Percentiles rank a stretch among this genome's conserved stretches.
phyloP scores from a whole-genome alignment of 352 stramenopile species.

The Globisporangium middletonii region DNA sequence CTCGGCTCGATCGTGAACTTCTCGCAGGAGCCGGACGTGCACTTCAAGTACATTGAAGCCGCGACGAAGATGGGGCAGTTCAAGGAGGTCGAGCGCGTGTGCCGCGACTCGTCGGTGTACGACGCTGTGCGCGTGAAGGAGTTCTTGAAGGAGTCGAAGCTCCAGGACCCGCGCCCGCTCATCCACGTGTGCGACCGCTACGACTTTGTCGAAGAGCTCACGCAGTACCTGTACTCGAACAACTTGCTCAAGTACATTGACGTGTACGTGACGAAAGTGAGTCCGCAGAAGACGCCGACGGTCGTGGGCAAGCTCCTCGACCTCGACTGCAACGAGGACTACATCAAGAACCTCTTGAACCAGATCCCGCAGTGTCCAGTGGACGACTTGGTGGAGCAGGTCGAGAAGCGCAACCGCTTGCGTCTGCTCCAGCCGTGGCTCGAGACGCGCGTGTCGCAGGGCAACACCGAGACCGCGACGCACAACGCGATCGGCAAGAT shows the following conservation, averaged over 20 bases:
- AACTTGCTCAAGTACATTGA: constrained; percentile 99
- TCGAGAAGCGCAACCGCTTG: constrained; percentile 99
- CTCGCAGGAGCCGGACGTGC: constrained; percentile 96
- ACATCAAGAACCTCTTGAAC: constrained; percentile 99
- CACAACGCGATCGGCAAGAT: constrained; percentile 99
- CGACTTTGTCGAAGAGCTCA: constrained; percentile 99
- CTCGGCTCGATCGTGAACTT: constrained; percentile 98
- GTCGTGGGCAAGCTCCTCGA: constrained; percentile 99
- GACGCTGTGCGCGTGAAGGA: constrained; percentile 98
- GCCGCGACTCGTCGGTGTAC: constrained; percentile 99
- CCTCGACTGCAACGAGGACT: constrained; percentile 98
- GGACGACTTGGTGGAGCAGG: constrained; percentile 98
- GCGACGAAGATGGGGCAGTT: constrained; percentile 99
- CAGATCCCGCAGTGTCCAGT: constrained; percentile 93
- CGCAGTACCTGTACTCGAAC: constrained; percentile 99
- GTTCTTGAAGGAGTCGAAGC: constrained; percentile 99
- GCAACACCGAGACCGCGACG: constrained; percentile 97
- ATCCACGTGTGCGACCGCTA: constrained; percentile 99
- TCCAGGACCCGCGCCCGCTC: constrained; percentile 97
- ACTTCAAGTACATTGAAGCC: constrained; percentile 99
- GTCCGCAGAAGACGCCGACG: constrained; percentile 96
- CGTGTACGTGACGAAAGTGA: constrained; percentile 98
- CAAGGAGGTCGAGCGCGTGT: constrained; percentile 99
- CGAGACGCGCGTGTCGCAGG: constrained; percentile 97
- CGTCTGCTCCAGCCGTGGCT: constrained; percentile 98